A percentile compares a stretch with the other conserved stretches of the same genome.
These are phyloP conservation scores for Corylus americana DNA, from an alignment of 306 rosid genomes.

Conservation along the genomic window DNA sequence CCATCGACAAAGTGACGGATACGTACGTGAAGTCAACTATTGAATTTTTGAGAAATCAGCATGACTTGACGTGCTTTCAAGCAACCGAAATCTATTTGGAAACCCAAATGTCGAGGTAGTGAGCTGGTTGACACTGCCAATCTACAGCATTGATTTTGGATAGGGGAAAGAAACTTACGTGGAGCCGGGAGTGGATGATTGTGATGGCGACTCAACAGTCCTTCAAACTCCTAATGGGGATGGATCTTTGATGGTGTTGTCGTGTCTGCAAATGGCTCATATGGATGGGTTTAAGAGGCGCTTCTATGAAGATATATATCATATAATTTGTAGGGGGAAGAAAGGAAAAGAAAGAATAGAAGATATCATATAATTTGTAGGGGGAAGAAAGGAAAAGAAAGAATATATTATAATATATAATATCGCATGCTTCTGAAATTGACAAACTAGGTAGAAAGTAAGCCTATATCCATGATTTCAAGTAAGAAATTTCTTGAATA, in stretches of 20 bases:
- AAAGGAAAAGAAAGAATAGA: not conserved
- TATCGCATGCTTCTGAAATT: too few relatives aligned
- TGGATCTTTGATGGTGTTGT: slow-evolving; percentile 48
- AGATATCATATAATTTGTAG: slow-evolving; percentile 14
- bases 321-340: not conserved
- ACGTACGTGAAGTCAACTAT: slow-evolving; percentile 40
- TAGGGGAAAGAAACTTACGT: slow-evolving; percentile 58
- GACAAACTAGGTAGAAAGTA: too few relatives aligned
- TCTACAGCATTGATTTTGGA: slow-evolving; percentile 63
- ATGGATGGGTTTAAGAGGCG: slow-evolving; percentile 55
- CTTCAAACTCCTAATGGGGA: slow-evolving; percentile 38
- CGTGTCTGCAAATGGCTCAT: slow-evolving; percentile 46
- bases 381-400: too few relatives aligned
- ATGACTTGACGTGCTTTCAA: slow-evolving; percentile 50
- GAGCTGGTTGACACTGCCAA: slow-evolving; percentile 58
- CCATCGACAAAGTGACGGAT: slow-evolving; percentile 45
- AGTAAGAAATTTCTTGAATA: too few relatives aligned
- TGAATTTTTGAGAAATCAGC: slow-evolving; percentile 45
- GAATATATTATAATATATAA: too few relatives aligned
- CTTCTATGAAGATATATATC: slow-evolving; percentile 42
- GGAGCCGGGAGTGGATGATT: slow-evolving; percentile 45
- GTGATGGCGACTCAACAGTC: slow-evolving; percentile 49
- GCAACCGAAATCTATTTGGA: slow-evolving; percentile 34
- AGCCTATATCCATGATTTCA: too few relatives aligned
- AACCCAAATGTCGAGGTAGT: slow-evolving; percentile 51